Base-by-base conservation (phyloP, 345 rosid species). In the Leavenworthia alabamica region DNA sequence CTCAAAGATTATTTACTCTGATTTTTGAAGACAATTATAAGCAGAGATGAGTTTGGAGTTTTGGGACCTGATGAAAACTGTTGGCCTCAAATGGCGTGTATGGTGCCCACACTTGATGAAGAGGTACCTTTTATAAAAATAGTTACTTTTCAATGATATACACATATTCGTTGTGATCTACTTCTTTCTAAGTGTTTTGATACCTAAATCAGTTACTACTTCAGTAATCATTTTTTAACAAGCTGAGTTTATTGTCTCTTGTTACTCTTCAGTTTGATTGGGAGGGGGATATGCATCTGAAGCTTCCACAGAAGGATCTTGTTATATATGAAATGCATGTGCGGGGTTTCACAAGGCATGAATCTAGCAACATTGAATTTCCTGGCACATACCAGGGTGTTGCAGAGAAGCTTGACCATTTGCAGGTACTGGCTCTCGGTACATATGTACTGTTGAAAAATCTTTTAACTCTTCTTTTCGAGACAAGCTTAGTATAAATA, bases 61-160 rank as follows among this genome's bases (percentile, higher is more conserved):
- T 57, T 82, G 61, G 95, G 86, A 45, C 76, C 75, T 56, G 90
- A 72, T 39, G 89, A 73, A 26, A 80, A 78, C 58, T 79, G 83
- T 75, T 92, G 98, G 98, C 91, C 96, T 29, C 96, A 85, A 80
- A 86, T 92, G 98, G 96, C 89, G 39, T 75, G 95, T 69, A 85
- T 74, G 82, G 79, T 92, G 35, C 96, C 98, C 10, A 55, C 73
- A 67, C 44, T 53, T 55, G 77, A 77, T 13, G 81, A 84, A 59
- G 79, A 88, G 98, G 98, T 88, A 80, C 28, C 27, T 37, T 37
- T 3, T 17, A 12, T 32, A 6, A 6, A 10, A 1, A 29, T 20
- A 2, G 16, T 24, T 53, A 7, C 12, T 64, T 44, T 27, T 43
- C n/a, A 27, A 42, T 52, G 55, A 28, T 42, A 3, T 24, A 12